Evolutionary conservation across 2,329 filamentous ascomycete genomes (phyloP).

Genomic region (Botrytis hyacinthi): DNA sequence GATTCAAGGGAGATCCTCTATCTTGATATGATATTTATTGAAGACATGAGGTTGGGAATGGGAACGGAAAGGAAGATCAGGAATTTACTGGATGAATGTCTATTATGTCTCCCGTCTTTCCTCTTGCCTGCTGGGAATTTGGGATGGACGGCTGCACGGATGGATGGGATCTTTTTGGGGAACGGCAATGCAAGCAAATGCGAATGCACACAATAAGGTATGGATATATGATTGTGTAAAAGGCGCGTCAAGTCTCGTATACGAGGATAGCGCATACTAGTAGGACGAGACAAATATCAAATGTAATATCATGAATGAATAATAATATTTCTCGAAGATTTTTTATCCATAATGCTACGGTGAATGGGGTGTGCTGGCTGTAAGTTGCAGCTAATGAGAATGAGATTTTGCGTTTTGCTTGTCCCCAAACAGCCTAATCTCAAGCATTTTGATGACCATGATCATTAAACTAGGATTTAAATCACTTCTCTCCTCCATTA

Average conservation of each 20-base stretch:
- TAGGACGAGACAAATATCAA: slow-evolving; percentile 19
- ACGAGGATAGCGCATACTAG: background rate
- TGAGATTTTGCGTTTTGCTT: background rate
- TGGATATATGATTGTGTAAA: slow-evolving; percentile 22
- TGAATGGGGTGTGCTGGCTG: background rate
- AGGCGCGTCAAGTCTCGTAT: background rate
- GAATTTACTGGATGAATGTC: slow-evolving; percentile 1
- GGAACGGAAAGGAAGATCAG: background rate
- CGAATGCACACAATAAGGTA: slow-evolving; percentile 16
- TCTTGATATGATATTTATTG: slow-evolving; percentile 20
- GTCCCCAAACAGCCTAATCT: background rate
- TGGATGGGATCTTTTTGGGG: slow-evolving; percentile 13
- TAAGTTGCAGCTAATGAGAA: background rate
- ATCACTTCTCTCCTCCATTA: background rate
- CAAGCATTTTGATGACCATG: background rate
- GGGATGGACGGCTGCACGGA: background rate
- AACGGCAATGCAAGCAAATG: slow-evolving; percentile 8
- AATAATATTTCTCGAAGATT: background rate
- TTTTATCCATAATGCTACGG: background rate
- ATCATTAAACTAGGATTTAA: background rate
- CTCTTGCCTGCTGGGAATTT: background rate
- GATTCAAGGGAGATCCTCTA: slow-evolving; percentile 11
- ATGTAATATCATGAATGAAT: slow-evolving; percentile 32
- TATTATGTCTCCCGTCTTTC: background rate
- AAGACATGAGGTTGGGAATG: slow-evolving; percentile 20